Evolutionary conservation across 2,329 filamentous ascomycete species (phyloP).

Genomic region (Diaporthe amygdali): DNA sequence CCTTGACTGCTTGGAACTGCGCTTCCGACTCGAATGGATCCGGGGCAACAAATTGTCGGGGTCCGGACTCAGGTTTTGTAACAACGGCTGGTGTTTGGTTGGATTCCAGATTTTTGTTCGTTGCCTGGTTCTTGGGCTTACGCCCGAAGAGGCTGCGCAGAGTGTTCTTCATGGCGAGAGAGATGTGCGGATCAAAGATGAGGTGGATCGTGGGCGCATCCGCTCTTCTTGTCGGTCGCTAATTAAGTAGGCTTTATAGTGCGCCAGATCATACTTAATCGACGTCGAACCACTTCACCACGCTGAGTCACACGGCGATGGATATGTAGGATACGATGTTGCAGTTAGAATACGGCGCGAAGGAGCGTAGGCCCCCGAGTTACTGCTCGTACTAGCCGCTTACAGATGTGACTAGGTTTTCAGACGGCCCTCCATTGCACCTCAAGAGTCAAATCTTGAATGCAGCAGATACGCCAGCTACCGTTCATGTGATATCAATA

Average conservation of each 20-base stretch:
- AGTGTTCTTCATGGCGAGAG: neutral
- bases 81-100: neutral
- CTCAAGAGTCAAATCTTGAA: neutral
- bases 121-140: neutral
- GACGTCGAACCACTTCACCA: neutral
- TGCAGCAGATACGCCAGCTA: too few species aligned
- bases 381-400: neutral
- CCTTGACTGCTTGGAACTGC: neutral
- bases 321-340: neutral
- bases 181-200: neutral
- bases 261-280: neutral
- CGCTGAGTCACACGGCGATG: neutral
- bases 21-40: constrained; percentile 2
- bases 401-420: neutral
- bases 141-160: neutral
- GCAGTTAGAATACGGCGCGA: neutral
- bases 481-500: neutral
- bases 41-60: neutral
- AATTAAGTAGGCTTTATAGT: neutral
- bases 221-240: neutral
- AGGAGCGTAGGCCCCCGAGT: neutral
- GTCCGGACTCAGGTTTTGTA: neutral
- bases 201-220: neutral
- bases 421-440: neutral
- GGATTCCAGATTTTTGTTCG: neutral